Evolutionary conservation across 345 rosid genomes (phyloP), one percentile per base, ranked within the genome.

Genomic region (Eucalyptus tenuipes): DNA sequence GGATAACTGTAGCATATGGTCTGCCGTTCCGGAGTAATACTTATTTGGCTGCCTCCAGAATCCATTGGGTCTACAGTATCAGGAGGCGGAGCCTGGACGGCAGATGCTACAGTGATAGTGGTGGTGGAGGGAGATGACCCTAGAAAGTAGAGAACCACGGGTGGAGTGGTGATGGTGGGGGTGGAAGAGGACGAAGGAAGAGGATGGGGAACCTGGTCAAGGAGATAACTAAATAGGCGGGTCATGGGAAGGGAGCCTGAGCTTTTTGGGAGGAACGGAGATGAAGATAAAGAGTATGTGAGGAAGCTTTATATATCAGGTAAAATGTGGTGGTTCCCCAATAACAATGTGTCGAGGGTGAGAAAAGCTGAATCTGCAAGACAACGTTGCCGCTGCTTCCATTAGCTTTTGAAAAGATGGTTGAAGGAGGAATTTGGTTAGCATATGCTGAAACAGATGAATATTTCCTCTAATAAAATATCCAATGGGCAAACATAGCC

Each of bases 391-490:
- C 61, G 27, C 29, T 55, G 61, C 61, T 55, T 55, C 61, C 61
- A 55, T 55, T 55, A 55, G 6, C 61, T 24, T 55, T 24, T 4
- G 61, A 96, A 87, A 90, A 86, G 91, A 95, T 52, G 92, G 88
- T 88, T 97, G 92, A 96, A 95, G 88, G 95, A 92, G 49, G 98
- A 97, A 93, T 94, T 59, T 49, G 99, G 99, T 95, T 47, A 92
- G 95, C 90, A 45, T 59, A 59, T 31, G 49, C 49, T 12, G 42
- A 47, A 45, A 82, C 9, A 8, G 14, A 42, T 12, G 5, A 82
- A 82, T 25, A 7, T 42, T 49, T 33, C 17, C 86, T 49, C 31
- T 8, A 0, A 20, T 22, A 59, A 59, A 27, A 10, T 3, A 22
- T 82, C 31, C 31, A 82, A 81, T 42, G 29, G 47, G 3, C 11